These are phyloP conservation scores for Albatrellus ellisii DNA, from an alignment of 768 basidiomycete genomes.

Conservation along the genomic window DNA sequence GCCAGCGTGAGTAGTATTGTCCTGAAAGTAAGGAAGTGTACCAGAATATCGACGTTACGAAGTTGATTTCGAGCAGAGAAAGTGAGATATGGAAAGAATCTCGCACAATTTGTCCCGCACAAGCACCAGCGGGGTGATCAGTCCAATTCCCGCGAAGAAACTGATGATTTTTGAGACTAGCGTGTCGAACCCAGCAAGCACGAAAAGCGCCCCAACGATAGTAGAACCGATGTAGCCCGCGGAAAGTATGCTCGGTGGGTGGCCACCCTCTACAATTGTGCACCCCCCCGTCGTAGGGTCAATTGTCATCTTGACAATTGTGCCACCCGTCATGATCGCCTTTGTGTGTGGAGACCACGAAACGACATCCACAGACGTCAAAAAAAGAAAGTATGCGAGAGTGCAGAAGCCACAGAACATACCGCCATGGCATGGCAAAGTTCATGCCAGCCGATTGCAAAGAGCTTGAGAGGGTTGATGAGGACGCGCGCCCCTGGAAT, in stretches of 20 bases:
- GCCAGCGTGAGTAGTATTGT: constrained; percentile 73
- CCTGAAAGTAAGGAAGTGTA: constrained; percentile 26
- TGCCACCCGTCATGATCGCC: constrained; percentile 73
- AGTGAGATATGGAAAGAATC: background rate
- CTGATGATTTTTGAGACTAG: constrained; percentile 88
- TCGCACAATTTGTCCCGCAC: constrained; percentile 85
- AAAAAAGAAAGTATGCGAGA: background rate
- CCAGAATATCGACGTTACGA: background rate
- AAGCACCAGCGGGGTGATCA: constrained; percentile 74
- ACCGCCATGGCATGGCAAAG: constrained; percentile 74
- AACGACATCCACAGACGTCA: constrained; percentile 1
- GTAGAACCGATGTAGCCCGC: constrained; percentile 80
- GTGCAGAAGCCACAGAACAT: constrained; percentile 21
- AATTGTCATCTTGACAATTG: constrained; percentile 67
- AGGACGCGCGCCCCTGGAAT: constrained; percentile 67
- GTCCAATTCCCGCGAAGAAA: constrained; percentile 78
- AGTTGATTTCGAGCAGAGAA: background rate
- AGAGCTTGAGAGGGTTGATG: constrained; percentile 77
- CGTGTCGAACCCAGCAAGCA: constrained; percentile 78
- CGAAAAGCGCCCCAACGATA: constrained; percentile 69
- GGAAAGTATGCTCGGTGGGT: constrained; percentile 54
- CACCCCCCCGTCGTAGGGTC: constrained; percentile 74
- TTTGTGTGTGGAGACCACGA: constrained; percentile 16
- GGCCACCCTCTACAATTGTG: constrained; percentile 67
- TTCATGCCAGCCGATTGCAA: constrained; percentile 85